Base-by-base conservation (phyloP, 306 rosid species). In the Vigna nakashimae region DNA sequence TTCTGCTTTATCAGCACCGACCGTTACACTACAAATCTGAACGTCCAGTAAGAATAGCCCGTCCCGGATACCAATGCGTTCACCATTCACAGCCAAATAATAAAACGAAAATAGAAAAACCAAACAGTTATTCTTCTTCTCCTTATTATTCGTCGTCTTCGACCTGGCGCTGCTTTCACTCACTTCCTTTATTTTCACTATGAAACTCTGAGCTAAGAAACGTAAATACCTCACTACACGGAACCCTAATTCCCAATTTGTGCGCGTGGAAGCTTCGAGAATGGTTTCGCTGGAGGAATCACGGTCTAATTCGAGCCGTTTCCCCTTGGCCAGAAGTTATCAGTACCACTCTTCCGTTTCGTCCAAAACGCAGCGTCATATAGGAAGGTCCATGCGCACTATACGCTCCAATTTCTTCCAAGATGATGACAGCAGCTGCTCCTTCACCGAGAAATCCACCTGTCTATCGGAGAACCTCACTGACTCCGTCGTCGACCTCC, bases 331-430 rank as follows among this genome's bases (percentile, higher is more conserved):
- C 13, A 75, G 86, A 28, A 87, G 18, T 76, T 84, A 76, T 52
- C 94, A 79, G 78, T 83, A 72, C 43, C 93, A 87, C 81, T 82
- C 84, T n/a, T 62, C 90, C 65, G 67, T 79, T 57, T 87, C 97
- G 9, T 40, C 89, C 46, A 88, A 81, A 83, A 65, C 89, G 32
- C 79, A 83, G 86, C 81, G 94, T 6, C 80, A 89, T 67, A 85
- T 55, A 0, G 99, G 99, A 26, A 91, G 97, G 17, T 96, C 99
- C 52, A 96, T 96, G 99, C 89, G 99, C 14, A 92, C 99, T 0
- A 82, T 89, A 46, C 93, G 99, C 62, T 92, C 99, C 40, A 92
- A 28, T 74, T 76, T 86, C 86, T 92, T 86, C 71, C 88, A 86
- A 26, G 97, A 91, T 8, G 97, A 48, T 24, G 57, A 40, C 48